Evolutionary conservation across 2,329 filamentous ascomycete genomes (phyloP).

Genomic region (Neocucurbitaria cava): DNA sequence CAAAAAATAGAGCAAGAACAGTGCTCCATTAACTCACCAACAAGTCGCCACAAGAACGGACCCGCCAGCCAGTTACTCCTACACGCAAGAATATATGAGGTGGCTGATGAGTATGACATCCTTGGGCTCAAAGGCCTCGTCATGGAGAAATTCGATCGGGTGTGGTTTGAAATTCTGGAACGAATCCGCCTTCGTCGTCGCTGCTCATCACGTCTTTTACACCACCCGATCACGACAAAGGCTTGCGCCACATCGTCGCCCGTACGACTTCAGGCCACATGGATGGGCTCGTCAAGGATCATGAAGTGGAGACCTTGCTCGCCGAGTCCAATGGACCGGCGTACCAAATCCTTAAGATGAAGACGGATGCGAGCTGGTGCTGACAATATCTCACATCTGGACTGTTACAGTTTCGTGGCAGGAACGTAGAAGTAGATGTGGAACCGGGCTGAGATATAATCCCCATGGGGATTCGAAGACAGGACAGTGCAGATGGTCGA

Average conservation of each 20-base stretch:
- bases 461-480: no score
- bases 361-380: not conserved
- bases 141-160: constrained; percentile 10
- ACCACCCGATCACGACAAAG: constrained; percentile 36
- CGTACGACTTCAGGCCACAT: constrained; percentile 32
- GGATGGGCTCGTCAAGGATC: constrained; percentile 5
- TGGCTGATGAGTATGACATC: constrained; percentile 20
- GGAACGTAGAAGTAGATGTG: no score
- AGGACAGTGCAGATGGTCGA: no score
- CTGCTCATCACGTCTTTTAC: constrained; percentile 32
- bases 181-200: constrained; percentile 24
- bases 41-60: not conserved
- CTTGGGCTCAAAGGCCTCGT: constrained; percentile 13
- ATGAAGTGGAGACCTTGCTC: constrained; percentile 11
- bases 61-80: not conserved
- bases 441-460: no score
- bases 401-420: no score
- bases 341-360: constrained; percentile 3
- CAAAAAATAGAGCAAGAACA: no score
- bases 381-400: not conserved
- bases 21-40: no score
- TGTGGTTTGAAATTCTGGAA: constrained; percentile 24
- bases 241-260: constrained; percentile 36
- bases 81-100: constrained; percentile 18
- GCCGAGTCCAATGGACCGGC: constrained; percentile 9